Evolutionary conservation across 345 rosid genomes (phyloP).

Genomic region (Brassica napus): DNA sequence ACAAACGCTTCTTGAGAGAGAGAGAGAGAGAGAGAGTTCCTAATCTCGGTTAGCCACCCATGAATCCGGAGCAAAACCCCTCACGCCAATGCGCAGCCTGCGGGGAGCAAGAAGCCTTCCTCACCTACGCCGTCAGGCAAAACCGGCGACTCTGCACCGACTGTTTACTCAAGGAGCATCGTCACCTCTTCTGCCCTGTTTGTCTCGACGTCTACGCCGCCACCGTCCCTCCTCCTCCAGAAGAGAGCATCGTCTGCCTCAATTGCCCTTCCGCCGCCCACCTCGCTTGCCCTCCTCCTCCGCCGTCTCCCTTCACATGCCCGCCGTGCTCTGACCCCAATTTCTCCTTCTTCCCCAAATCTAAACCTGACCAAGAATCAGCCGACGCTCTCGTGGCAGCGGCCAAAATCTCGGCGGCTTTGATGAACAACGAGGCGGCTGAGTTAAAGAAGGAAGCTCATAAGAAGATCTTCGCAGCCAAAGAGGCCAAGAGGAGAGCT

Average conservation of each 20-base stretch:
- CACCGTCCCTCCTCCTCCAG: slow-evolving; percentile 8
- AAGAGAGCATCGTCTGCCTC: slow-evolving; percentile 43
- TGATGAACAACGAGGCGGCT: slow-evolving; percentile 42
- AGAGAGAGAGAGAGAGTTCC: neutral
- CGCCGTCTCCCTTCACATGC: slow-evolving; percentile 41
- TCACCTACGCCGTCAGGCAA: slow-evolving; percentile 46
- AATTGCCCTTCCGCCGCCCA: slow-evolving; percentile 57
- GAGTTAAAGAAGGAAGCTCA: slow-evolving; percentile 42
- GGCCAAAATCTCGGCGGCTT: slow-evolving; percentile 42
- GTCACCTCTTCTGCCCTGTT: slow-evolving; percentile 51
- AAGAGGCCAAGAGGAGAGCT: slow-evolving; percentile 48
- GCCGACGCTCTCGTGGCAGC: slow-evolving; percentile 55
- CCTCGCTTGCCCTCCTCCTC: slow-evolving; percentile 40
- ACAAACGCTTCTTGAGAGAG: too few relatives aligned
- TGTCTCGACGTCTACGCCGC: slow-evolving; percentile 37
- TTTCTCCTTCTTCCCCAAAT: slow-evolving; percentile 47
- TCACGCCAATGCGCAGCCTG: slow-evolving; percentile 43
- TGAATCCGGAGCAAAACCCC: slow-evolving; percentile 8
- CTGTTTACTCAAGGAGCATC: slow-evolving; percentile 54
- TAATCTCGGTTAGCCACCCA: too few relatives aligned
- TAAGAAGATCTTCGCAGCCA: slow-evolving; percentile 46
- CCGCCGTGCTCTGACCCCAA: slow-evolving; percentile 51
- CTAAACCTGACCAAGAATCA: slow-evolving; percentile 18
- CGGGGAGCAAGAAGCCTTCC: slow-evolving; percentile 32
- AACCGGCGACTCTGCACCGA: slow-evolving; percentile 54